Evolutionary conservation across 441 rosid species (phyloP), one percentile per base, ranked within the genome.

Genomic region (Codiaeum variegatum): DNA sequence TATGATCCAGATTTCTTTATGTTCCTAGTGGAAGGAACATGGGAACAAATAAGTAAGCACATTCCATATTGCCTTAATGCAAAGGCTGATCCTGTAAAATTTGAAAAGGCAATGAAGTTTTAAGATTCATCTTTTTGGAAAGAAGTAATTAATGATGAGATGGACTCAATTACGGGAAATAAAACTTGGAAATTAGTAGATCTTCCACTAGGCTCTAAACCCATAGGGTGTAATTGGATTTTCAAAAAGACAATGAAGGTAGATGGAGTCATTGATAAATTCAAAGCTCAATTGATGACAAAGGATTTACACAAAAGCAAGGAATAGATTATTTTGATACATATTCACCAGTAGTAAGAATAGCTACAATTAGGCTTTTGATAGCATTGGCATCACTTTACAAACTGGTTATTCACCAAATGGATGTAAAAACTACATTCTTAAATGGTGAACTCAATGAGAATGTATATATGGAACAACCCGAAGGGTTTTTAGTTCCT

Each of bases 81-180:
- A 0, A 29, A 75, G 24, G 5, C 7, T 4, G 49, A 75, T 54
- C 58, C 23, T 4, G 64, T 40, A 3, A 64, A 32, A 3, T 65
- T 12, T 18, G 24, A 9, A 6, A 62, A 76, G 46, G 66, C 42
- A 0, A 70, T 70, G 18, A 4, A 62, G 46, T 71, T 24, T 6
- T 54, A 6, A 52, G 72, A 76, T 52, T n/a, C 6, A 3, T 7
- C 24, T 5, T 70, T 64, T 24, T 64, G 21, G 55, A 70, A 70
- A 10, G 59, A 70, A 47, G 5, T 5, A 0, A 26, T 58, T 1
- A 60, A 71, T 59, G 44, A 71, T 66, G 38, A 70, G 15, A 62
- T 75, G 5, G 62, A 62, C 8, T 68, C 44, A 1, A 42, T 75
- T 15, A 16, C 62, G 6, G 42, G 64, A 0, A 60, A 71, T 16